A percentile compares a stretch with the other conserved stretches of the same genome.
Evolutionary conservation across 805 yeast species (phyloP).

Genomic region (Wilhelminamyces savonicus): DNA sequence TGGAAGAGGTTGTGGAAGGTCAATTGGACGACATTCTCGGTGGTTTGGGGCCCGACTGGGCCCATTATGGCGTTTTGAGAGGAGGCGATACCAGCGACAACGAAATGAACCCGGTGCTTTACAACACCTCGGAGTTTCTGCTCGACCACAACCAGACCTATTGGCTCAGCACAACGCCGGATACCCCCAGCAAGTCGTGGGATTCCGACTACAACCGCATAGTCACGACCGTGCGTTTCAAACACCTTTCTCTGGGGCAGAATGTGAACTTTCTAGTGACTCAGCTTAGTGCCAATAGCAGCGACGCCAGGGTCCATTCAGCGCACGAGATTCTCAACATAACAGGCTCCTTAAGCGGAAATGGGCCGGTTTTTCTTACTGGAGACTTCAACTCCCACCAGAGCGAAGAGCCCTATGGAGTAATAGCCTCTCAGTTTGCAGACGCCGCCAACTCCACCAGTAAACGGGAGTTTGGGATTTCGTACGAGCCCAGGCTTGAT

Average conservation of each 20-base stretch:
- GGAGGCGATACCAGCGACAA: conserved; percentile 1
- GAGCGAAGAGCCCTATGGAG: conserved; percentile 14
- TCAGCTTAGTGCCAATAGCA: conserved; percentile 47
- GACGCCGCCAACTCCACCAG: conserved; percentile 13
- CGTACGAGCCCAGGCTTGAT: conserved; percentile 2
- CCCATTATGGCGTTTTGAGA: conserved; percentile 3
- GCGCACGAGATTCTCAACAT: conserved; percentile 32
- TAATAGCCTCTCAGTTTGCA: conserved; percentile 31
- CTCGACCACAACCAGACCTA: conserved; percentile 1
- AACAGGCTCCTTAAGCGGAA: conserved; percentile 15
- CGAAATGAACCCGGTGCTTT: conserved; percentile 4
- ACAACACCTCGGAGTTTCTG: conserved; percentile 1
- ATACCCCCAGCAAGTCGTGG: conserved; percentile 3
- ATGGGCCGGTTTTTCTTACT: conserved; percentile 33
- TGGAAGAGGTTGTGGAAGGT: conserved; percentile 5
- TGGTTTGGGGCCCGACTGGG: conserved; percentile 4
- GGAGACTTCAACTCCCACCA: conserved; percentile 51
- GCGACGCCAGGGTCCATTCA: conserved; percentile 38
- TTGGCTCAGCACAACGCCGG: conserved; percentile 5
- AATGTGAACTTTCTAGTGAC: conserved; percentile 35
- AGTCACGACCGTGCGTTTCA: conserved; percentile 30
- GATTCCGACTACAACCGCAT: conserved; percentile 35
- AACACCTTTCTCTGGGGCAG: conserved; percentile 8
- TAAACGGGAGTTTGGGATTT: conserved; percentile 1
- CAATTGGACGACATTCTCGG: conserved; percentile 4